Conservation (phyloP, 495 filamentous ascomycete genomes). For the Talaromyces thailandensis region DNA sequence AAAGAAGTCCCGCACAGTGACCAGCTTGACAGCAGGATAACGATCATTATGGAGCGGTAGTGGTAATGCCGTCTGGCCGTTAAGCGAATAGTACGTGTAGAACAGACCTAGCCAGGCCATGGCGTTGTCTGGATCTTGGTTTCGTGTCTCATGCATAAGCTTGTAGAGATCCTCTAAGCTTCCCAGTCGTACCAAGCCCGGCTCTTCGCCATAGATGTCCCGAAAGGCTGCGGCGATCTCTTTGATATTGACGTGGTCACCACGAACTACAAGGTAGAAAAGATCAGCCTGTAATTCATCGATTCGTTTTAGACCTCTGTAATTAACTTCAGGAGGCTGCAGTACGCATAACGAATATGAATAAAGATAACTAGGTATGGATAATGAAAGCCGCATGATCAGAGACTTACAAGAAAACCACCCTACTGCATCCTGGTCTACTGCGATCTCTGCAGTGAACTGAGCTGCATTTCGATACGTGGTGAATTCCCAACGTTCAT, state of each 20-base stretch:
- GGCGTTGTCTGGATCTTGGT: conserved; percentile 14
- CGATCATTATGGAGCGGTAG: conserved; percentile 18
- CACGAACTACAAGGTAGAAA: conserved; percentile 15
- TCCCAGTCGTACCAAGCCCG: conserved; percentile 20
- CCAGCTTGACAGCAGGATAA: conserved; percentile 23
- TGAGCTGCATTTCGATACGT: conserved; percentile 25
- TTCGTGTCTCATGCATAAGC: conserved; percentile 17
- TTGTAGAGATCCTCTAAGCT: conserved; percentile 23
- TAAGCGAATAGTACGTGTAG: conserved; percentile 17
- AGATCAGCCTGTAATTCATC: background rate
- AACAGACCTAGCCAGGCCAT: conserved; percentile 11
- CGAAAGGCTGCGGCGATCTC: conserved; percentile 18
- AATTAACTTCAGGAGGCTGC: background rate
- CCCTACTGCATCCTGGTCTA: conserved; percentile 14
- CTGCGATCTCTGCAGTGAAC: conserved; percentile 24
- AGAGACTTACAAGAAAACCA: conserved; percentile 15
- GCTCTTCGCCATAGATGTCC: conserved; percentile 20
- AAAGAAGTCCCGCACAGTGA: conserved; percentile 3
- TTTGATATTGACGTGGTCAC: conserved; percentile 17
- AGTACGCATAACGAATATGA: background rate
- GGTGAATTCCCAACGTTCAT: conserved; percentile 25
- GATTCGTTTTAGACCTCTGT: background rate
- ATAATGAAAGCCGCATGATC: background rate
- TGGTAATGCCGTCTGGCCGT: conserved; percentile 14
- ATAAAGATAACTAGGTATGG: background rate